Conservation (phyloP, 1,284 basidiomycete species). For the Vanrija sp. region DNA sequence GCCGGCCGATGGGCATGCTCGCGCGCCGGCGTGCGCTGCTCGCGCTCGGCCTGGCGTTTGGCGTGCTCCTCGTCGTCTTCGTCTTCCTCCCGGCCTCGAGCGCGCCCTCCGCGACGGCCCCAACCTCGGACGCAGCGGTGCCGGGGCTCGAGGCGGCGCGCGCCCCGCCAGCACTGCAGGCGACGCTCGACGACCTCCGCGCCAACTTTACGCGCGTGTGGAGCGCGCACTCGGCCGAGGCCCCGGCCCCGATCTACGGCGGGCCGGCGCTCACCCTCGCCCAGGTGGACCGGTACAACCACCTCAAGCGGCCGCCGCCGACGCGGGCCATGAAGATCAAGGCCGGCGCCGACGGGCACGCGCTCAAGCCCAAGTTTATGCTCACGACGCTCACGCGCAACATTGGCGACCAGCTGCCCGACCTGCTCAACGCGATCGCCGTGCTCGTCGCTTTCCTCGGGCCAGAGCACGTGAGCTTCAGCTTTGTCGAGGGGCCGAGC, state of each 20-base stretch:
- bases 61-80: not conserved
- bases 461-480: conserved; percentile 31
- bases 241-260: conserved; percentile 27
- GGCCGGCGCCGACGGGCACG: not conserved
- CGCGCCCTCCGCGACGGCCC: conserved; percentile 1
- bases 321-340: not conserved
- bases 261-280: conserved; percentile 28
- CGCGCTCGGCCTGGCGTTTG: not conserved
- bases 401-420: conserved; percentile 42
- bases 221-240: not conserved
- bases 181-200: conserved; percentile 10
- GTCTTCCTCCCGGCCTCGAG: not conserved
- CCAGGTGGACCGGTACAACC: conserved; percentile 36
- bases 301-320: conserved; percentile 19
- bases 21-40: not conserved
- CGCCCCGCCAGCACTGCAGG: not conserved
- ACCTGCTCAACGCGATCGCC: conserved; percentile 43
- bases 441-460: conserved; percentile 40
- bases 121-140: too few relatives aligned
- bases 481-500: conserved; percentile 48
- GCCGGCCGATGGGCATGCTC: not conserved
- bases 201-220: conserved; percentile 16
- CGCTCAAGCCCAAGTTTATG: conserved; percentile 39
- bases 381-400: conserved; percentile 41
- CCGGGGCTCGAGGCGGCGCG: too few relatives aligned